phyloP scores from a whole-genome alignment of 345 rosid species.

The Luvunga scandens region DNA sequence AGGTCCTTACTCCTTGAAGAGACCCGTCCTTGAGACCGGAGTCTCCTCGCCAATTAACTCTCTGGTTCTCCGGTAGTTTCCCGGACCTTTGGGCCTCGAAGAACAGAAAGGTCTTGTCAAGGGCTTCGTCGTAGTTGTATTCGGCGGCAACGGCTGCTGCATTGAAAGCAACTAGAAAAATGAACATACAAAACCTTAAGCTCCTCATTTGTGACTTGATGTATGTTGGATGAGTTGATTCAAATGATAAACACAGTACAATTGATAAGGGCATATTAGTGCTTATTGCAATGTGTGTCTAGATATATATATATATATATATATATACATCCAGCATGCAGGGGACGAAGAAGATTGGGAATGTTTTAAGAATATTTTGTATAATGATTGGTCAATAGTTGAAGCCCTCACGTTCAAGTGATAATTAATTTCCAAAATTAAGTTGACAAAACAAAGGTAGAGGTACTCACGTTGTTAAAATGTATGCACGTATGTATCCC shows the following conservation, averaged over 20 bases:
- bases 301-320: no score
- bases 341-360: neutral
- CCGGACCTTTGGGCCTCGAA: constrained; percentile 74
- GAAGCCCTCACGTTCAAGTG: constrained; percentile 49
- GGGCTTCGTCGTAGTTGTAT: constrained; percentile 50
- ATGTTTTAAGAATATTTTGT: neutral
- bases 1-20: constrained; percentile 36
- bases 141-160: constrained; percentile 26
- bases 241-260: neutral
- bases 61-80: constrained; percentile 39
- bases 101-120: constrained; percentile 63
- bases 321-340: neutral
- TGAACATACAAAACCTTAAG: constrained; percentile 13
- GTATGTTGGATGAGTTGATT: neutral
- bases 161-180: constrained; percentile 22
- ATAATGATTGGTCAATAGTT: constrained; percentile 23
- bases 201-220: constrained; percentile 7
- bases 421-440: neutral
- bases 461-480: constrained; percentile 55
- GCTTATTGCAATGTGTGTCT: neutral
- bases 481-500: neutral
- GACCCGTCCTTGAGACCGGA: constrained; percentile 64
- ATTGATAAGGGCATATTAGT: neutral
- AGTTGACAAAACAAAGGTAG: constrained; percentile 4
- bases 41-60: constrained; percentile 63